Percentiles rank a stretch among this genome's conserved stretches.
These are phyloP conservation scores for Lepidium sativum DNA, from an alignment of 345 rosid species.

Conservation along the genomic window DNA sequence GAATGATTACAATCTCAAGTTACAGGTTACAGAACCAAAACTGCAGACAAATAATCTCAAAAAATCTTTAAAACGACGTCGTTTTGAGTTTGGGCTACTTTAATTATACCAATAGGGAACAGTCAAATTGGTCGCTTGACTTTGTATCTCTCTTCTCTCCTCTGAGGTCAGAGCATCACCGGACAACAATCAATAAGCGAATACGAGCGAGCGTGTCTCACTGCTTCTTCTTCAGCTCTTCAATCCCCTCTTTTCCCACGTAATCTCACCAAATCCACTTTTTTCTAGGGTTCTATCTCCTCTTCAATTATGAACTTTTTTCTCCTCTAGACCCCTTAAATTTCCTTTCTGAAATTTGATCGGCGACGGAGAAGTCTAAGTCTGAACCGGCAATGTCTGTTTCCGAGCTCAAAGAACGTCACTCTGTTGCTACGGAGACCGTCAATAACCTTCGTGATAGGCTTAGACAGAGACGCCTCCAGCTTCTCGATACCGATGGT, in stretches of 20 bases:
- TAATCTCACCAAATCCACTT: constrained; percentile 10
- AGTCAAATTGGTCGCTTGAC: constrained; percentile 2
- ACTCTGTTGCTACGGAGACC: constrained; percentile 54
- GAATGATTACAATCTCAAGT: too few relatives aligned
- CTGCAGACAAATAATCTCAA: not conserved
- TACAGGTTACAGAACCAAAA: too few relatives aligned
- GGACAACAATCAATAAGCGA: not conserved
- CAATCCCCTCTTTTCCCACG: constrained; percentile 14
- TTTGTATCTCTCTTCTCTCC: not conserved
- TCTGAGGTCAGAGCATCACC: constrained; percentile 21
- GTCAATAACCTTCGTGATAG: constrained; percentile 60
- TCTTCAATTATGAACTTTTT: constrained; percentile 8
- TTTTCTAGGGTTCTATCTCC: constrained; percentile 1
- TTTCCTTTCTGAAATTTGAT: not conserved
- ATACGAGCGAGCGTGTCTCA: not conserved
- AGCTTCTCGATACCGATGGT: constrained; percentile 63
- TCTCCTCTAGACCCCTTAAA: constrained; percentile 3
- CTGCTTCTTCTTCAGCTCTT: constrained; percentile 8
- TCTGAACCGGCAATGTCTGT: constrained; percentile 49
- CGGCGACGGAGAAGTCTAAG: constrained; percentile 9
- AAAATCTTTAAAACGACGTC: not conserved
- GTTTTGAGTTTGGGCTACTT: not conserved
- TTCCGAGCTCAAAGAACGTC: constrained; percentile 84
- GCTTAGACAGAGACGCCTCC: constrained; percentile 73
- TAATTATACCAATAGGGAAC: not conserved